phyloP scores from a whole-genome alignment of 306 rosid species.

The Trifolium dubium region DNA sequence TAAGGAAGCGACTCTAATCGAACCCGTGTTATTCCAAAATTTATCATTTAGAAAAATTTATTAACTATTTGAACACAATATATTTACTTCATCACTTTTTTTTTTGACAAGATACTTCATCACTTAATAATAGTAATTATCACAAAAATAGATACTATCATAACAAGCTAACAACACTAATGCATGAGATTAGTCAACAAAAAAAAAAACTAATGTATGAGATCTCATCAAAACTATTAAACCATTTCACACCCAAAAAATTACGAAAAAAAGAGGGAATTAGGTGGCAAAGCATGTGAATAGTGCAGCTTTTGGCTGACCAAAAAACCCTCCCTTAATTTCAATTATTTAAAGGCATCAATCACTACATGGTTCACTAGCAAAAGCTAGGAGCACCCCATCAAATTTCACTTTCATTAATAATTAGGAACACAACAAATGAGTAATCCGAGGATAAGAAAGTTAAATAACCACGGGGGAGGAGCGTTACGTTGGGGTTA shows the following conservation, averaged over 20 bases:
- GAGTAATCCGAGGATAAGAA: not conserved
- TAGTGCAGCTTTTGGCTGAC: slow-evolving; percentile 60
- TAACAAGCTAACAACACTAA: no score
- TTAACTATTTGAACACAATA: no score
- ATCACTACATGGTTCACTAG: slow-evolving; percentile 28
- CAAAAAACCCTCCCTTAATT: slow-evolving; percentile 34
- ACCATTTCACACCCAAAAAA: no score
- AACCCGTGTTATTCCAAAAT: no score
- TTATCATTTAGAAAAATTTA: no score
- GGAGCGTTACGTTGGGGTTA: slow-evolving; percentile 44
- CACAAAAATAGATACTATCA: not conserved
- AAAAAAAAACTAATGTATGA: no score
- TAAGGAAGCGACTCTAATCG: no score
- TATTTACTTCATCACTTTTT: no score
- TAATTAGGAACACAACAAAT: slow-evolving; percentile 24
- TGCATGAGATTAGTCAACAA: no score
- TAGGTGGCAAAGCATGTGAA: slow-evolving; percentile 67
- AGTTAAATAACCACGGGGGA: slow-evolving; percentile 13
- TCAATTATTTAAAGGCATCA: slow-evolving; percentile 32
- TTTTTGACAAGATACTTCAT: no score
- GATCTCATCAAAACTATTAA: no score
- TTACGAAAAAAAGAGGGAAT: slow-evolving; percentile 10
- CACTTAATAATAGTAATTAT: not conserved
- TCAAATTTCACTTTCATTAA: not conserved
- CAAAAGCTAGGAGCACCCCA: slow-evolving; percentile 40